Percentiles rank a stretch among this genome's conserved stretches.
Evolutionary conservation across 2,329 filamentous ascomycete species (phyloP).

Genomic region (Fusarium concolor): DNA sequence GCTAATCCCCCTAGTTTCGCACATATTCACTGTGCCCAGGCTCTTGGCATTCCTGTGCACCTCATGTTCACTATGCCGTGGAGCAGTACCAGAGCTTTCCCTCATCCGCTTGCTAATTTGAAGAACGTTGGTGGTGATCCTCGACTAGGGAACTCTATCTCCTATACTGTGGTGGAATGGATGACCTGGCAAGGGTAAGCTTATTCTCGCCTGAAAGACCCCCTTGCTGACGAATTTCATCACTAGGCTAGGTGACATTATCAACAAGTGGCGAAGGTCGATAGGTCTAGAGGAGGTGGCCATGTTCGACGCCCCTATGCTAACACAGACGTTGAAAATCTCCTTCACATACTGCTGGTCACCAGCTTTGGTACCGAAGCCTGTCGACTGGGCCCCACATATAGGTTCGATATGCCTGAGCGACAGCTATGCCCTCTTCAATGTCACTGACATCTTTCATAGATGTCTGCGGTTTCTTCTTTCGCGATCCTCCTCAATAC

Average conservation of each 20-base stretch:
- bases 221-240: no score
- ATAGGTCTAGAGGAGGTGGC: conserved; percentile 16
- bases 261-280: conserved; percentile 32
- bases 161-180: conserved; percentile 79
- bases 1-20: conserved; percentile 63
- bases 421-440: no score
- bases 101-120: conserved; percentile 71
- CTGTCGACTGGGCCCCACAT: not conserved
- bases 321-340: not conserved
- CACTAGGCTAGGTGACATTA: conserved; percentile 36
- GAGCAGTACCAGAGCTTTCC: conserved; percentile 78
- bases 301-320: not conserved
- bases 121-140: no score
- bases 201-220: no score
- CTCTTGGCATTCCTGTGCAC: conserved; percentile 58
- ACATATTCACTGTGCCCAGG: conserved; percentile 61
- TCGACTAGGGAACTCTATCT: no score
- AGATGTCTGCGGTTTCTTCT: conserved; percentile 1
- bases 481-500: not conserved
- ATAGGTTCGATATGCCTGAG: no score
- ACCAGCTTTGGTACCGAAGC: not conserved
- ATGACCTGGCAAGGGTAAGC: conserved; percentile 77
- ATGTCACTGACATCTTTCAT: no score
- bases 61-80: conserved; percentile 75
- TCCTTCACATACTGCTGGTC: not conserved